phyloP scores from a whole-genome alignment of 1,284 basidiomycete species.

The Ustilago nuda region DNA sequence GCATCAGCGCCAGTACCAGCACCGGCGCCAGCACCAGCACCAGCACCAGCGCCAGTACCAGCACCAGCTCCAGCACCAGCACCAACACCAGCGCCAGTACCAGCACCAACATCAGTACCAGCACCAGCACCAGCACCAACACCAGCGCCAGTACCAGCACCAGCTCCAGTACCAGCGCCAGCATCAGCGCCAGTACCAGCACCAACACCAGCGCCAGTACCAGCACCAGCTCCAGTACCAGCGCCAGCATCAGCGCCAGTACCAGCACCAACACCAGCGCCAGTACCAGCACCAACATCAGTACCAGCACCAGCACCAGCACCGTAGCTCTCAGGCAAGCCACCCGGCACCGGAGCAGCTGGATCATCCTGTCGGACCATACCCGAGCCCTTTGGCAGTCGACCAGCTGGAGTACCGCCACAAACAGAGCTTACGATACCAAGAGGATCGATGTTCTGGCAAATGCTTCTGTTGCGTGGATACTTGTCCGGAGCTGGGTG shows the following conservation, averaged over 20 bases:
- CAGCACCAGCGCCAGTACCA: too few species aligned
- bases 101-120: neutral
- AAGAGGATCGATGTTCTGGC: constrained; percentile 38
- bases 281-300: neutral
- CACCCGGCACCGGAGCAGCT: constrained; percentile 7
- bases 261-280: neutral
- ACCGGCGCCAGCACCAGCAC: too few species aligned
- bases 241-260: neutral
- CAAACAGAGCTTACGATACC: constrained; percentile 35
- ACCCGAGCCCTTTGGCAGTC: constrained; percentile 20
- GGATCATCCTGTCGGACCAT: constrained; percentile 23
- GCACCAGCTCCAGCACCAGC: neutral
- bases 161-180: too few species aligned
- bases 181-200: fast-evolving
- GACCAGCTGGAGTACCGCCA: constrained; percentile 26
- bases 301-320: neutral
- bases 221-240: too few species aligned
- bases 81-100: neutral
- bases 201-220: too few species aligned
- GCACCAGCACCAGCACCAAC: neutral
- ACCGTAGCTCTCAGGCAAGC: constrained; percentile 5
- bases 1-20: too few species aligned
- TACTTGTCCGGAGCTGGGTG: constrained; percentile 35
- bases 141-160: too few species aligned
- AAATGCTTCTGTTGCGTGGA: constrained; percentile 33